Base-by-base conservation (phyloP, 352 stramenopile species). In the Globisporangium ultimum region DNA sequence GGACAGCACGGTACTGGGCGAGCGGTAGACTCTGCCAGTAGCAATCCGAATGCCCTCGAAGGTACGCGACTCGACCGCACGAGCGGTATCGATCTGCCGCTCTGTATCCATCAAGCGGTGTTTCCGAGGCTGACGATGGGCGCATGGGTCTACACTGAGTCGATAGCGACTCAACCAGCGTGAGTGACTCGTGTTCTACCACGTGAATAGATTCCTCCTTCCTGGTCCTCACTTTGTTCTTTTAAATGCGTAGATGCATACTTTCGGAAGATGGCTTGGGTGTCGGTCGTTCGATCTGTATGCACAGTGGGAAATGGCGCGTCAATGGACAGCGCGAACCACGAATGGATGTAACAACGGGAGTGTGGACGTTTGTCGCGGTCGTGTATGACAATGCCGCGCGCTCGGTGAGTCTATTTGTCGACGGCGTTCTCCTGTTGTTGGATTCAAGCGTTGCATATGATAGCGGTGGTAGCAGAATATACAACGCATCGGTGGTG, bases 241-340 rank as follows among this genome's bases (percentile, higher is more conserved):
- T 36, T 5, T 28, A 36, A 58, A 28, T 52, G 3, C 32, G 36
- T 43, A 81, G 72, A 0, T 88, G 78, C 57, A 48, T 85, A 5
- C 17, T 85, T 6, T 88, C 78, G 0, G 74, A 85, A 63, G 64
- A 72, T 45, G 78, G 78, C 7, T 72, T 57, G 4, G 56, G 24
- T 45, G 28, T 51, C 34, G 78, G 75, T 9, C 69, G 78, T 14
- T 58, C 74, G 14, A 14, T 85, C 10, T 88, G 78, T 54, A 38
- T 83, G 2, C 22, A 68, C 12, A 46, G 34, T 24, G 74, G 71
- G 0, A 56, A 17, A 17, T 88, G 78, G 78, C n/a, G 49, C 1
- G 41, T 84, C 1, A 66, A 45, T 7, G 63, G 64, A 18, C 50
- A 63, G 21, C 7, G 42, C n/a, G 15, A 55, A 10, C 8, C 56